phyloP scores from a whole-genome alignment of 306 rosid genomes.

The Trifolium dubium region DNA sequence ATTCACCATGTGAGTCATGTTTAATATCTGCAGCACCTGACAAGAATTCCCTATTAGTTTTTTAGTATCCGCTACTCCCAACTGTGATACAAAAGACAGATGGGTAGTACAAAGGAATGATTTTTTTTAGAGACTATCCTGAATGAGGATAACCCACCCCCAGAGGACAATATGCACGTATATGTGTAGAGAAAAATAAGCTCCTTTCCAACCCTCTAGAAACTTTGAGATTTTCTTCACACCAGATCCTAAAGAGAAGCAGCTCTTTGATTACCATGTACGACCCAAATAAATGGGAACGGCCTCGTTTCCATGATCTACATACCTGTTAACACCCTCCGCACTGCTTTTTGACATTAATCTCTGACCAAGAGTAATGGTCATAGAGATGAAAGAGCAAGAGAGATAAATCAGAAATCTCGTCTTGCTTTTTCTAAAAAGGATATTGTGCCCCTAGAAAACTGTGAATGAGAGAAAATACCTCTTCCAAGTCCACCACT shows the following conservation, averaged over 20 bases:
- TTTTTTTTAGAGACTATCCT: background rate
- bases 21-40: constrained; percentile 4
- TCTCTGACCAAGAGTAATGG: background rate
- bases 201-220: background rate
- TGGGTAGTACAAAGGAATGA: background rate
- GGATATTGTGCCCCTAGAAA: background rate
- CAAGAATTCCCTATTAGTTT: background rate
- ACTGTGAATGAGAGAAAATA: constrained; percentile 5
- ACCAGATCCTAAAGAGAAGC: background rate
- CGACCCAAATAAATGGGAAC: background rate
- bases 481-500: constrained; percentile 16
- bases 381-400: background rate
- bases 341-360: background rate
- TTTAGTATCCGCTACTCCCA: background rate
- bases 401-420: background rate
- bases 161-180: too few relatives aligned
- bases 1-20: background rate
- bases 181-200: background rate
- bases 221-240: background rate
- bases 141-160: background rate
- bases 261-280: background rate
- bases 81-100: background rate
- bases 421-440: background rate
- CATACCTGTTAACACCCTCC: background rate
- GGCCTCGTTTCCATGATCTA: background rate